These are phyloP conservation scores for Hypoxylon sp. DNA, from an alignment of 2,329 filamentous ascomycete genomes.

Conservation along the genomic window DNA sequence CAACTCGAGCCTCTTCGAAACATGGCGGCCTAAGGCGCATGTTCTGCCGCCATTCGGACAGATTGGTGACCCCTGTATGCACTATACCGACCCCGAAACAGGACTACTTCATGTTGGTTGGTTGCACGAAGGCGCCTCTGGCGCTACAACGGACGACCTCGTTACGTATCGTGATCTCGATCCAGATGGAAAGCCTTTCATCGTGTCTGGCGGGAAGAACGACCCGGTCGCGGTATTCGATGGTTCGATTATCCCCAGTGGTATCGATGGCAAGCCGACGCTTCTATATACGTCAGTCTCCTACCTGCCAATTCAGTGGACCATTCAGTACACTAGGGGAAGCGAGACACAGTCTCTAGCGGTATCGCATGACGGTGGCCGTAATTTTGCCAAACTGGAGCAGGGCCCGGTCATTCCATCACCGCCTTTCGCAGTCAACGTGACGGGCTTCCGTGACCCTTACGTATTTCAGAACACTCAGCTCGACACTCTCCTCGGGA, in stretches of 20 bases:
- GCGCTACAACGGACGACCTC: constrained; percentile 60
- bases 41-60: constrained; percentile 59
- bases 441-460: constrained; percentile 62
- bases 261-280: constrained; percentile 61
- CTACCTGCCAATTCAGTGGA: constrained; percentile 63
- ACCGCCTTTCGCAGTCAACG: constrained; percentile 58
- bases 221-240: constrained; percentile 63
- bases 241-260: constrained; percentile 60
- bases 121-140: constrained; percentile 57
- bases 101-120: constrained; percentile 62
- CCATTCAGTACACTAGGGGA: constrained; percentile 61
- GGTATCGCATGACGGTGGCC: constrained; percentile 54
- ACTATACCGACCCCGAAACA: constrained; percentile 61
- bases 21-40: constrained; percentile 57
- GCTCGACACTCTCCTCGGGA: constrained; percentile 56
- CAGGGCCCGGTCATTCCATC: constrained; percentile 58
- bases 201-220: constrained; percentile 49
- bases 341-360: constrained; percentile 63
- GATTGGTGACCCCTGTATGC: constrained; percentile 62
- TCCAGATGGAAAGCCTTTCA: constrained; percentile 58
- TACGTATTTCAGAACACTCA: constrained; percentile 59
- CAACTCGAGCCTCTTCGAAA: constrained; percentile 56
- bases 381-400: constrained; percentile 58
- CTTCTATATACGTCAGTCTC: constrained; percentile 62
- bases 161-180: constrained; percentile 58